A percentile compares a stretch with the other conserved stretches of the same genome.
Conservation (phyloP, 768 basidiomycete species). For the Tulasnella sp. region DNA sequence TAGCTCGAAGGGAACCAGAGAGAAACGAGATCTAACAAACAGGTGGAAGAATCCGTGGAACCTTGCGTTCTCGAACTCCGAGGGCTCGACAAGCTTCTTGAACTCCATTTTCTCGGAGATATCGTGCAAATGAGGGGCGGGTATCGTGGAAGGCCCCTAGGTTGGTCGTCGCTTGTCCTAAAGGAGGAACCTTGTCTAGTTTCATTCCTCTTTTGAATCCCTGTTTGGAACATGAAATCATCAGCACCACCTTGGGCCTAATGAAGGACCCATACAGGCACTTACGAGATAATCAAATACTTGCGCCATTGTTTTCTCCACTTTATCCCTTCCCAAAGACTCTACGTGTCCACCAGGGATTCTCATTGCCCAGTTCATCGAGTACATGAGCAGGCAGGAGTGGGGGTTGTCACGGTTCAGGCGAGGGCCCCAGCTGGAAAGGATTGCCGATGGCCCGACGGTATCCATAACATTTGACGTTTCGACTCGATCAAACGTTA, state of each 20-base stretch:
- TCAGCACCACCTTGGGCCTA: background rate
- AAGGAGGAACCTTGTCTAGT: background rate
- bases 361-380: constrained; percentile 46
- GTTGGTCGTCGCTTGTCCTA: background rate
- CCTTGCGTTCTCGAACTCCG: background rate
- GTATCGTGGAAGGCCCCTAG: background rate
- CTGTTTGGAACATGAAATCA: background rate
- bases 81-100: background rate
- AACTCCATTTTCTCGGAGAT: background rate
- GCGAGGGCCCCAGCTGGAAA: constrained; percentile 41
- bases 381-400: constrained; percentile 43
- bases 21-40: background rate
- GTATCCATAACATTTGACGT: constrained; percentile 48
- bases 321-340: background rate
- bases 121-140: background rate
- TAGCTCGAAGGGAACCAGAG: background rate
- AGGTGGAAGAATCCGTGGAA: background rate
- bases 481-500: constrained; percentile 46
- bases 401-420: constrained; percentile 34
- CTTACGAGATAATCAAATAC: background rate
- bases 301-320: background rate
- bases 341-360: background rate
- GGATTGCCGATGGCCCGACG: constrained; percentile 38
- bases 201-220: background rate
- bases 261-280: no score